phyloP scores from a whole-genome alignment of 768 basidiomycete species.

The Phaeotremella skinneri region DNA sequence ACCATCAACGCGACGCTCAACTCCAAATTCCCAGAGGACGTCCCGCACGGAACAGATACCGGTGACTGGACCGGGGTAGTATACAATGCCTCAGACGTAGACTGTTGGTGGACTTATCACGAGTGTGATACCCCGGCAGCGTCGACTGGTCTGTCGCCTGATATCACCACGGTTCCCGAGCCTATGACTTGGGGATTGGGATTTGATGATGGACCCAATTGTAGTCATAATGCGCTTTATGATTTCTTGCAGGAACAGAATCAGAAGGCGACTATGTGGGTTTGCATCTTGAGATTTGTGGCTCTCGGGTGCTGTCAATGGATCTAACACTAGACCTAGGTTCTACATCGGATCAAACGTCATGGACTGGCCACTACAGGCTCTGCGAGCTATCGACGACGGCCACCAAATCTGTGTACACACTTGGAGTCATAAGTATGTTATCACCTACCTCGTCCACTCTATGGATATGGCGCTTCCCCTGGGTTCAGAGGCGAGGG shows the following conservation, averaged over 20 bases:
- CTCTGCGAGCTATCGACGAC: slow-evolving; percentile 47
- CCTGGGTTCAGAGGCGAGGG: too few relatives aligned
- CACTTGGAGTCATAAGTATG: slow-evolving; percentile 48
- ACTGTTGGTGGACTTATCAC: slow-evolving; percentile 53
- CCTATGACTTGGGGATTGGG: slow-evolving; percentile 50
- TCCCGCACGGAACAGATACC: slow-evolving; percentile 42
- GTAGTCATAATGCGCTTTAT: slow-evolving; percentile 53
- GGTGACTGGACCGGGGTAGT: slow-evolving; percentile 47
- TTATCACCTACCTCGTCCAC: background rate
- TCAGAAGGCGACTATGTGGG: slow-evolving; percentile 52
- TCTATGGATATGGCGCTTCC: too few relatives aligned
- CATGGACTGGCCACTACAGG: slow-evolving; percentile 54
- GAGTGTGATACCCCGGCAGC: slow-evolving; percentile 43
- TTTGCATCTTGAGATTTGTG: background rate
- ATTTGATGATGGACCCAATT: slow-evolving; percentile 54
- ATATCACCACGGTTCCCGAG: slow-evolving; percentile 49
- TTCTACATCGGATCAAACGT: slow-evolving; percentile 55
- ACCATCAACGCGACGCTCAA: slow-evolving; percentile 45
- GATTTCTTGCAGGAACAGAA: slow-evolving; percentile 49
- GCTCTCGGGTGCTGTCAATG: background rate
- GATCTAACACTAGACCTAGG: slow-evolving; percentile 12
- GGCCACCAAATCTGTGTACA: slow-evolving; percentile 51
- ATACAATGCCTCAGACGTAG: slow-evolving; percentile 45
- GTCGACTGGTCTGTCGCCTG: slow-evolving; percentile 32
- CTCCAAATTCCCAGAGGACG: slow-evolving; percentile 38